These are phyloP conservation scores for Pseudogymnoascus sp. DNA, from an alignment of 2,329 filamentous ascomycete genomes.

Conservation along the genomic window DNA sequence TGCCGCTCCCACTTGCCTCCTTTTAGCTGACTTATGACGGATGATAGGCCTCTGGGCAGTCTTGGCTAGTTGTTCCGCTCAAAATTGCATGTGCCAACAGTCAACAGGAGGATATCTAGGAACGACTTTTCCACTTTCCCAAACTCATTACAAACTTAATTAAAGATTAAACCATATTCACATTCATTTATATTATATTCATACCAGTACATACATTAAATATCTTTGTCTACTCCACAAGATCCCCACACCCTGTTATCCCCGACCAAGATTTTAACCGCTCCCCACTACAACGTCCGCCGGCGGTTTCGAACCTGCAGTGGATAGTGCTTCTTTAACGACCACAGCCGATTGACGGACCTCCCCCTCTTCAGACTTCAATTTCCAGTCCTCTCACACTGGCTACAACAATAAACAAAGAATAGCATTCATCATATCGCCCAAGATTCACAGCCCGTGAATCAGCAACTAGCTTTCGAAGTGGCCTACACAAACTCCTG, in stretches of 20 bases:
- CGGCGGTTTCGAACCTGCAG: constrained; percentile 3
- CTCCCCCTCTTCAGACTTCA: background rate
- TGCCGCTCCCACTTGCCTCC: background rate
- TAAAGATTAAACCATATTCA: background rate
- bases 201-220: background rate
- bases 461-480: background rate
- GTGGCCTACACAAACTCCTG: background rate
- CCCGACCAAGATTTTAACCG: background rate
- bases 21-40: background rate
- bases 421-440: background rate
- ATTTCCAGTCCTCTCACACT: background rate
- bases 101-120: background rate
- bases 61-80: background rate
- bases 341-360: background rate
- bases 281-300: background rate
- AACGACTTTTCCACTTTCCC: background rate
- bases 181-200: constrained; percentile 1
- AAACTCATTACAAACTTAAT: background rate
- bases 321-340: background rate
- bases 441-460: background rate
- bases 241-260: background rate
- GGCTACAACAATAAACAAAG: background rate
- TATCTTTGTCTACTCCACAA: background rate
- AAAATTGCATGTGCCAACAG: constrained; percentile 1
- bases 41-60: background rate